A percentile compares a stretch with the other conserved stretches of the same genome.
Conservation (phyloP, 2,329 filamentous ascomycete genomes). For the Botrytis sinoallii region DNA sequence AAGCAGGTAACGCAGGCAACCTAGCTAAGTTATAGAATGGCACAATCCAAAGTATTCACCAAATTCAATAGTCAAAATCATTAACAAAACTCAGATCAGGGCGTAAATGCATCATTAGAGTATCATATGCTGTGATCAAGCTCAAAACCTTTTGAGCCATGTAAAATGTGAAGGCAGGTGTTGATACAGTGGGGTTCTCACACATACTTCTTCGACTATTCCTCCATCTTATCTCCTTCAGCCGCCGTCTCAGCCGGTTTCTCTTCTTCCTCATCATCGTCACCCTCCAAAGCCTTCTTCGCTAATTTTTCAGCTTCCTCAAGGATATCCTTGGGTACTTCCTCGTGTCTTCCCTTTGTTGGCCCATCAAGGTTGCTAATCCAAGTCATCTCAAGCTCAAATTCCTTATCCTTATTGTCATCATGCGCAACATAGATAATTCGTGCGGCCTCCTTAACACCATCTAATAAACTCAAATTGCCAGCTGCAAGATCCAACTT, state of each 20-base stretch:
- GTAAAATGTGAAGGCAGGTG: conserved; percentile 25
- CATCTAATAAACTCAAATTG: conserved; percentile 76
- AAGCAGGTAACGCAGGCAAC: background rate
- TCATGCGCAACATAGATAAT: conserved; percentile 98
- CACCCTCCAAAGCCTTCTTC: conserved; percentile 82
- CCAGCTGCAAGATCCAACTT: conserved; percentile 85
- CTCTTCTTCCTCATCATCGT: conserved; percentile 76
- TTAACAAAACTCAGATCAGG: background rate
- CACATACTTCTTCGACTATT: conserved; percentile 50
- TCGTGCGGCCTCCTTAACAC: conserved; percentile 90
- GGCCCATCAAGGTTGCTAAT: conserved; percentile 81
- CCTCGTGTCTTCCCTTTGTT: conserved; percentile 87
- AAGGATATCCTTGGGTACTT: conserved; percentile 84
- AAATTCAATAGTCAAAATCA: background rate
- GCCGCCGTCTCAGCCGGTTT: conserved; percentile 59
- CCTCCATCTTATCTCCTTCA: conserved; percentile 80
- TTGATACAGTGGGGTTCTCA: conserved; percentile 35
- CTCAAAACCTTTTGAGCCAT: conserved; percentile 12
- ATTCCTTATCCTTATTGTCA: conserved; percentile 99
- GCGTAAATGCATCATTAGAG: conserved; percentile 20
- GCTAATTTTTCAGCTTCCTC: conserved; percentile 93
- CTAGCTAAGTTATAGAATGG: background rate
- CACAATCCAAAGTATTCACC: background rate
- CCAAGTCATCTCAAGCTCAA: conserved; percentile 99
- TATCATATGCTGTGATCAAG: conserved; percentile 15